Conservation (phyloP, 1,139 yeast species). For the Saccharomyces uvarum region DNA sequence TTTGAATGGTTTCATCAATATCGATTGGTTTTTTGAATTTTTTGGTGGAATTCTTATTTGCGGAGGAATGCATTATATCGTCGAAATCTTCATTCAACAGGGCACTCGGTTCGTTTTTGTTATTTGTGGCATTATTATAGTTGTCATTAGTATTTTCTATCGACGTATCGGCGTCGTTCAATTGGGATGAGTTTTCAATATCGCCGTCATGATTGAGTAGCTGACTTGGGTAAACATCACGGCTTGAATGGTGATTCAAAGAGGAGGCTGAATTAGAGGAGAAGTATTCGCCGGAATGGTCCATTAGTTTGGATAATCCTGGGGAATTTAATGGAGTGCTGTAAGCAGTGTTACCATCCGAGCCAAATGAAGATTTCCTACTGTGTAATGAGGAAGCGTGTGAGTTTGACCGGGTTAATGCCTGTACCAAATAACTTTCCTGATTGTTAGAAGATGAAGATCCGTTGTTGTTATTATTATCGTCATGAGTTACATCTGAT, state of each 20-base stretch:
- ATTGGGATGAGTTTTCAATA: conserved; percentile 4
- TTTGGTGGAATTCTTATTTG: conserved; percentile 12
- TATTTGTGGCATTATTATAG: not conserved
- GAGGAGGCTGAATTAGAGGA: not conserved
- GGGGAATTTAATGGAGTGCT: conserved; percentile 30
- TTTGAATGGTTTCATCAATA: conserved; percentile 81
- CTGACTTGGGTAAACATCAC: not conserved
- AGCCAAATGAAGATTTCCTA: conserved; percentile 26
- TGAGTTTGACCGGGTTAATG: conserved; percentile 17
- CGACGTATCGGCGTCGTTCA: conserved; percentile 9
- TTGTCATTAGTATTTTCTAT: conserved; percentile 3
- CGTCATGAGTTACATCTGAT: conserved; percentile 12
- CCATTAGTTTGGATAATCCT: conserved; percentile 13
- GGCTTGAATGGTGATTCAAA: not conserved
- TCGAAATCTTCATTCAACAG: not conserved
- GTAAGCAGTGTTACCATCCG: conserved; percentile 25
- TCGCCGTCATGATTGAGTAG: conserved; percentile 2
- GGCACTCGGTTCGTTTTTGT: not conserved
- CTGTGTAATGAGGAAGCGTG: conserved; percentile 26
- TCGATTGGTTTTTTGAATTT: conserved; percentile 43
- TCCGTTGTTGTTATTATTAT: conserved; percentile 3
- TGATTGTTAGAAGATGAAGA: not conserved
- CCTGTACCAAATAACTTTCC: not conserved
- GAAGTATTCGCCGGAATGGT: conserved; percentile 4
- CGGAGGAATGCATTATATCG: not conserved